Evolutionary conservation across 2,329 filamentous ascomycete genomes (phyloP).

Genomic region (Colletotrichum cuscutae): DNA sequence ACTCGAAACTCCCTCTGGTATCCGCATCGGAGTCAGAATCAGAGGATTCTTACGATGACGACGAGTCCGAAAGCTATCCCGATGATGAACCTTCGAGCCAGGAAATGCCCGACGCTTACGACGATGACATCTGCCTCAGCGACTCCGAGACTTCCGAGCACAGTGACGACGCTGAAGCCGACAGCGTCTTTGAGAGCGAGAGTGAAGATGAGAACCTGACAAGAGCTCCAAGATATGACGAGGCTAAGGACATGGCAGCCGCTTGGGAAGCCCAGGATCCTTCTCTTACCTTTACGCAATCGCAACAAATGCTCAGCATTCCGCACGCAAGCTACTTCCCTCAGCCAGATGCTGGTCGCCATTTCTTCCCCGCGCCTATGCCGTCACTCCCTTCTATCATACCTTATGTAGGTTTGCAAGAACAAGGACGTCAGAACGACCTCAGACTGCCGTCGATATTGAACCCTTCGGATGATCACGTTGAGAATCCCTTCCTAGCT

Average conservation of each 20-base stretch:
- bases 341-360: background rate
- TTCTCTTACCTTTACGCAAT: background rate
- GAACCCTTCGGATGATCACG: background rate
- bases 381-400: background rate
- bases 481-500: background rate
- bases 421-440: background rate
- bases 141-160: constrained; percentile 44
- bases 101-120: background rate
- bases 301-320: background rate
- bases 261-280: background rate
- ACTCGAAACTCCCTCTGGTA: background rate
- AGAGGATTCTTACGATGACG: constrained; percentile 1
- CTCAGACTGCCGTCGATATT: constrained; percentile 10
- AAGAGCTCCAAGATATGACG: background rate
- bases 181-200: constrained; percentile 4
- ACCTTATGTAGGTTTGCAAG: background rate
- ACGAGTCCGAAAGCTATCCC: constrained; percentile 1
- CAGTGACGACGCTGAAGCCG: constrained; percentile 38
- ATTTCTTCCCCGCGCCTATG: background rate
- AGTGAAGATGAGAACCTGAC: background rate
- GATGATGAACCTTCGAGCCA: constrained; percentile 7
- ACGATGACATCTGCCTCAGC: constrained; percentile 25
- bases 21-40: background rate
- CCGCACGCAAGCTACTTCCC: background rate
- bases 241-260: background rate